A percentile compares a stretch with the other conserved stretches of the same genome.
phyloP scores from a whole-genome alignment of 1,284 basidiomycete species.

The Amylostereum areolatum region DNA sequence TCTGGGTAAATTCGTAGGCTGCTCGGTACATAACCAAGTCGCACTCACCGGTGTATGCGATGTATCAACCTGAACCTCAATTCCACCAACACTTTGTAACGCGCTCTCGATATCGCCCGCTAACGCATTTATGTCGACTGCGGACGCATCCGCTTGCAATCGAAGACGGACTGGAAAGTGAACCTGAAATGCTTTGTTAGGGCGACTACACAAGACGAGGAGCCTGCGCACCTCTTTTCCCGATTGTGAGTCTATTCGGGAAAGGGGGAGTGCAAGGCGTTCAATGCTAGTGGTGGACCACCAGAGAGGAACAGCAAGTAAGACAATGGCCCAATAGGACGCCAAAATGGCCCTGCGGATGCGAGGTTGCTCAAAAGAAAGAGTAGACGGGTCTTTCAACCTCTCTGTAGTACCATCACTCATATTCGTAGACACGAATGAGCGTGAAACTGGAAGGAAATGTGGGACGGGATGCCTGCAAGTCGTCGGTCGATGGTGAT shows the following conservation, averaged over 20 bases:
- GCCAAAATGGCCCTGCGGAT: conserved; percentile 54
- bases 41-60: background rate
- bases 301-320: conserved; percentile 80
- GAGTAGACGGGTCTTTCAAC: conserved; percentile 37
- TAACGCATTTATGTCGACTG: background rate
- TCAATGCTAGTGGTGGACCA: conserved; percentile 86
- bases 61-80: background rate
- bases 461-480: too few relatives aligned
- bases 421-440: too few relatives aligned
- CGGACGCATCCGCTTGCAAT: conserved; percentile 19
- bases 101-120: background rate
- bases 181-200: background rate
- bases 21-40: background rate
- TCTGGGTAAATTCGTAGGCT: background rate
- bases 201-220: background rate
- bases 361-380: conserved; percentile 15
- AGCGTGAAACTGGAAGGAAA: too few relatives aligned
- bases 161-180: background rate
- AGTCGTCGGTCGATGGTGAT: too few relatives aligned
- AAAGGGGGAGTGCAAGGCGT: conserved; percentile 66
- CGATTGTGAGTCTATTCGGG: conserved; percentile 46
- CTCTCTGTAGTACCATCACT: background rate
- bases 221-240: background rate
- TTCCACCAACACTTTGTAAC: background rate
- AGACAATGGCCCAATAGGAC: conserved; percentile 71